phyloP scores from a whole-genome alignment of 495 filamentous ascomycete genomes.

The Podospora bellae-mahoneyi region DNA sequence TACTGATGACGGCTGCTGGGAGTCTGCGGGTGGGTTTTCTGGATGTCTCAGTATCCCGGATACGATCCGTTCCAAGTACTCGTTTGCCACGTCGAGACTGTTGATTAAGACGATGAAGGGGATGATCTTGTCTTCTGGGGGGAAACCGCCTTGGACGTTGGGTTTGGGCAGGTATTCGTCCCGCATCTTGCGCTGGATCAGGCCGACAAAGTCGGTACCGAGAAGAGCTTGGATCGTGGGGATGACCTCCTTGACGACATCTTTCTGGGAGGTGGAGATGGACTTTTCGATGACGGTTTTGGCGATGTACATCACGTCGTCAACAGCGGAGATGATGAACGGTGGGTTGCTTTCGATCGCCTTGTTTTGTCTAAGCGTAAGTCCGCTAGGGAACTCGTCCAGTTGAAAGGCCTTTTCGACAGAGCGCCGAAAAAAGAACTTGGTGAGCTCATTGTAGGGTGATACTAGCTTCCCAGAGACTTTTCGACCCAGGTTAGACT shows the following conservation, averaged over 20 bases:
- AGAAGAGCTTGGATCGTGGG: conserved; percentile 82
- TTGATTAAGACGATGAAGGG: conserved; percentile 90
- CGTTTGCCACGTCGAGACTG: conserved; percentile 83
- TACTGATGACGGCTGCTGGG: conserved; percentile 23
- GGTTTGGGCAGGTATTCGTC: conserved; percentile 86
- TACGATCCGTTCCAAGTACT: conserved; percentile 87
- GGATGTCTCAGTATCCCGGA: conserved; percentile 55
- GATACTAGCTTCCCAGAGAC: conserved; percentile 64
- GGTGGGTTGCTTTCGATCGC: conserved; percentile 70
- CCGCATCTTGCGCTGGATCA: conserved; percentile 96
- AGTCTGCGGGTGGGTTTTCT: conserved; percentile 16
- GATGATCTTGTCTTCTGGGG: conserved; percentile 79
- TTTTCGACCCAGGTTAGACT: conserved; percentile 73
- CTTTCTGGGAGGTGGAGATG: conserved; percentile 75
- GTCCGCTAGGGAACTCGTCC: conserved; percentile 83
- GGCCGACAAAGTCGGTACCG: conserved; percentile 87
- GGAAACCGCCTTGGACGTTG: conserved; percentile 67
- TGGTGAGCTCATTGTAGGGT: conserved; percentile 84
- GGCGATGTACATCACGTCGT: conserved; percentile 99
- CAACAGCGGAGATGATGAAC: conserved; percentile 91
- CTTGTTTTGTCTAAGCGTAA: conserved; percentile 68
- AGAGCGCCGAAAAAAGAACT: conserved; percentile 92
- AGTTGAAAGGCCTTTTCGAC: conserved; percentile 97
- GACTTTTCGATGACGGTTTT: conserved; percentile 84
- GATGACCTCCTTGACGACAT: conserved; percentile 70